A percentile compares a stretch with the other conserved stretches of the same genome.
Evolutionary conservation across 345 rosid genomes (phyloP).

Genomic region (Isatis tinctoria): DNA sequence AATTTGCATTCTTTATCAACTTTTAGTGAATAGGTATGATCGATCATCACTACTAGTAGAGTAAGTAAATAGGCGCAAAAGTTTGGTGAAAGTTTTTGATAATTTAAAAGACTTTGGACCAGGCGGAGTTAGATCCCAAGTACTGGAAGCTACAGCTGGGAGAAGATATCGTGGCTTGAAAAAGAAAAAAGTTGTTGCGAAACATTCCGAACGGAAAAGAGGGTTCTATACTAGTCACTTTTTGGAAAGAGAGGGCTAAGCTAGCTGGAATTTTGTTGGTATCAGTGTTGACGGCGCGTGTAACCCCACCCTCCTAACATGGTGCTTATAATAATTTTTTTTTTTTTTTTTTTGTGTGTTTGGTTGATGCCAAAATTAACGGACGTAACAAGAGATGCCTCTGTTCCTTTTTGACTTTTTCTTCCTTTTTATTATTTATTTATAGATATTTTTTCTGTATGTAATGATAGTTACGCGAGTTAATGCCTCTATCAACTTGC

Average conservation of each 20-base stretch:
- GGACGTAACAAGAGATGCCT: conserved; percentile 22
- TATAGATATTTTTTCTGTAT: not conserved
- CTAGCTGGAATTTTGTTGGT: not conserved
- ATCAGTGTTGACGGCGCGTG: conserved; percentile 9
- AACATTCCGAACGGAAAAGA: not conserved
- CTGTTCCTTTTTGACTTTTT: conserved; percentile 12
- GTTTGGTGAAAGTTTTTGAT: not conserved
- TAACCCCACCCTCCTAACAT: not conserved
- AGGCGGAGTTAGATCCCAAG: conserved; percentile 35
- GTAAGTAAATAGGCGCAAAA: too few species aligned
- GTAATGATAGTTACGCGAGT: conserved; percentile 3
- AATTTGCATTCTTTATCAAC: not conserved
- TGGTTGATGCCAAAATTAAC: conserved; percentile 1
- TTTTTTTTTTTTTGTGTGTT: not conserved
- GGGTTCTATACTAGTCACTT: not conserved
- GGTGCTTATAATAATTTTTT: not conserved
- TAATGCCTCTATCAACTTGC: conserved; percentile 22
- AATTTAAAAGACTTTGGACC: not conserved
- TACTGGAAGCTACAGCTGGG: conserved; percentile 35
- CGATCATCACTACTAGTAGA: too few species aligned
- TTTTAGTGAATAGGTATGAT: not conserved
- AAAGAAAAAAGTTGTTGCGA: not conserved
- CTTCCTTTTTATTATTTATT: too few species aligned
- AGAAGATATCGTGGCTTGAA: conserved; percentile 18
- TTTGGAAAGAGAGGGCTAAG: not conserved